A percentile compares a stretch with the other conserved stretches of the same genome.
phyloP scores from a whole-genome alignment of 1,284 basidiomycete genomes.

The Ganoderma resinaceum region DNA sequence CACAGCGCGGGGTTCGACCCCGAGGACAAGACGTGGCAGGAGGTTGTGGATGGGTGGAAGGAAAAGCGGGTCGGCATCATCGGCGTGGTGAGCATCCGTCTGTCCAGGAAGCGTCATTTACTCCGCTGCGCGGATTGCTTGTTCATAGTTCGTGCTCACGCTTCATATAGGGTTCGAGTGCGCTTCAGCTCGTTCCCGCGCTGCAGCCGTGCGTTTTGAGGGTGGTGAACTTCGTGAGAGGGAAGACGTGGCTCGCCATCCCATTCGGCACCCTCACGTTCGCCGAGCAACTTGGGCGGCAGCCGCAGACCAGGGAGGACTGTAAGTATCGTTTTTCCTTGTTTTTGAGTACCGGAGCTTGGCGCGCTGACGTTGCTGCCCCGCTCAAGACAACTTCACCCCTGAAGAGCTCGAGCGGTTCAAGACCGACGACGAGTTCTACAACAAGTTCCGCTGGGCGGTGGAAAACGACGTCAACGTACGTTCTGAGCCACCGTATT shows the following conservation, averaged over 20 bases:
- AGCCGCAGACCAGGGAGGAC: constrained; percentile 44
- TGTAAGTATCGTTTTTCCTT: constrained; percentile 44
- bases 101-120: no score
- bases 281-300: constrained; percentile 45
- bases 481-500: constrained; percentile 20
- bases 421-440: constrained; percentile 52
- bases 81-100: constrained; percentile 55
- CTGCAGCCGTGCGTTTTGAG: constrained; percentile 60
- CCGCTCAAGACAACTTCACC: constrained; percentile 52
- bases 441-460: constrained; percentile 55
- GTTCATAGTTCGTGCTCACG: not conserved
- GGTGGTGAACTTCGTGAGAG: constrained; percentile 64
- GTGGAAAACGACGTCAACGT: constrained; percentile 64
- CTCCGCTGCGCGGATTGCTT: not conserved
- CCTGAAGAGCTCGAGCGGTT: constrained; percentile 60
- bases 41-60: constrained; percentile 55
- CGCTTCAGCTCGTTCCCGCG: constrained; percentile 67
- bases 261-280: constrained; percentile 53
- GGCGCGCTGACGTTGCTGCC: not conserved
- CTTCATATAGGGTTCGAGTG: constrained; percentile 61
- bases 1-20: constrained; percentile 67
- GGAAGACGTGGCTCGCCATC: constrained; percentile 66
- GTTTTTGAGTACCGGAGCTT: not conserved
- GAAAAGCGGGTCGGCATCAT: constrained; percentile 67
- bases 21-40: constrained; percentile 52